A percentile compares a stretch with the other conserved stretches of the same genome.
Conservation (phyloP, 2,329 filamentous ascomycete species). For the Ophiostoma himal-ulmi region DNA sequence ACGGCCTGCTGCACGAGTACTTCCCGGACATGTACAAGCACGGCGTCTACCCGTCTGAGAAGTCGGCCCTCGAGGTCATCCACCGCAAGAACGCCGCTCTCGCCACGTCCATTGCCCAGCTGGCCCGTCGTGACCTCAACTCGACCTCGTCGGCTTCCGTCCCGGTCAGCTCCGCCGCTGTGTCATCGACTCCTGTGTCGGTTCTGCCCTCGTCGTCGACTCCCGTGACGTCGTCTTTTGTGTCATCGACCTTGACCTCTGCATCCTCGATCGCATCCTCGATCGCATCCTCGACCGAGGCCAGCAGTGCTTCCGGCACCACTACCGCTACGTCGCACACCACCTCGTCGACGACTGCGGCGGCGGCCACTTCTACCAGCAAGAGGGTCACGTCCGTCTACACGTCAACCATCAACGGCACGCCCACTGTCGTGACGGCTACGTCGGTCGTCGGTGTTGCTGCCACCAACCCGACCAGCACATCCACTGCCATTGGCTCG, state of each 20-base stretch:
- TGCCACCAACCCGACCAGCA: slow-evolving; percentile 28
- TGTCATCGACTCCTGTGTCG: slow-evolving; percentile 25
- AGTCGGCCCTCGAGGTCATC: slow-evolving; percentile 56
- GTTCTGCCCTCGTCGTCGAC: slow-evolving; percentile 24
- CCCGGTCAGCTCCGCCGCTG: slow-evolving; percentile 27
- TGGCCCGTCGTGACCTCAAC: slow-evolving; percentile 51
- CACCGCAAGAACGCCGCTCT: slow-evolving; percentile 56
- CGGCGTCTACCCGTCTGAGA: slow-evolving; percentile 61
- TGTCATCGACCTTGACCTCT: slow-evolving; percentile 3
- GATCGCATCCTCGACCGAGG: not conserved
- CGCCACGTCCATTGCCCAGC: slow-evolving; percentile 56
- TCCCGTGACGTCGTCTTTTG: not conserved
- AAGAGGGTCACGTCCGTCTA: slow-evolving; percentile 33
- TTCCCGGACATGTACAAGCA: slow-evolving; percentile 60
- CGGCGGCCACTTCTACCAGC: slow-evolving; percentile 1
- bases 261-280: slow-evolving; percentile 22
- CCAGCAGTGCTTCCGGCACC: not conserved
- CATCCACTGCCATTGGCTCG: slow-evolving; percentile 33
- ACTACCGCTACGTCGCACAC: not conserved
- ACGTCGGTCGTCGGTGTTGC: slow-evolving; percentile 45
- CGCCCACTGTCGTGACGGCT: slow-evolving; percentile 42
- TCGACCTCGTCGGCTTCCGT: slow-evolving; percentile 27
- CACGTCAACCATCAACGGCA: slow-evolving; percentile 46
- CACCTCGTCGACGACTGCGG: not conserved
- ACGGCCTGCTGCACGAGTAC: slow-evolving; percentile 60